phyloP scores from a whole-genome alignment of 352 stramenopile species.

The Discostella stelligera region DNA sequence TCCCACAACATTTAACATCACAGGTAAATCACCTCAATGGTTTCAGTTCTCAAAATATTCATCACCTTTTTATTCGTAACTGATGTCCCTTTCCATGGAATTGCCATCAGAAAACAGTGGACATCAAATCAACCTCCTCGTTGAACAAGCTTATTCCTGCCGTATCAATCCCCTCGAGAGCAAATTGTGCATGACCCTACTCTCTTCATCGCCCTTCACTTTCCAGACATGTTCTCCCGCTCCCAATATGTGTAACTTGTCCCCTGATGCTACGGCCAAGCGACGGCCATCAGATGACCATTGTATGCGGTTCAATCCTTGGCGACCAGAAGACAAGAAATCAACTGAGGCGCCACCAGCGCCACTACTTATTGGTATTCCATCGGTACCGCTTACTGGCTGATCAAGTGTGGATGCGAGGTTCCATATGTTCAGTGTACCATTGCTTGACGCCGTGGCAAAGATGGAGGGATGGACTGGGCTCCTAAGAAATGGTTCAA shows the following conservation, averaged over 20 bases:
- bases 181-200: slow-evolving; percentile 59
- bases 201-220: slow-evolving; percentile 70
- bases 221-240: slow-evolving; percentile 70
- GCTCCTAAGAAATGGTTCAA: slow-evolving; percentile 26
- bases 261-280: slow-evolving; percentile 63
- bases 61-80: too few species aligned
- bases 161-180: slow-evolving; percentile 44
- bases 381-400: slow-evolving; percentile 70
- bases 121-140: neutral
- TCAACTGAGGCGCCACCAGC: neutral
- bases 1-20: slow-evolving; percentile 45
- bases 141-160: slow-evolving; percentile 1
- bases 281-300: slow-evolving; percentile 73
- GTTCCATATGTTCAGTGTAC: slow-evolving; percentile 78
- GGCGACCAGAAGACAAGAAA: neutral
- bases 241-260: slow-evolving; percentile 73
- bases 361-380: slow-evolving; percentile 59
- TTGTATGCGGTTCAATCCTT: slow-evolving; percentile 72
- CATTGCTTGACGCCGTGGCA: slow-evolving; percentile 75
- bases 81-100: too few species aligned
- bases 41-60: too few species aligned
- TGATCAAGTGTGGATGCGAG: slow-evolving; percentile 73
- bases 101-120: too few species aligned
- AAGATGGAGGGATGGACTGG: slow-evolving; percentile 72
- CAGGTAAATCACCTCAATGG: neutral